phyloP scores from a whole-genome alignment of 1,139 yeast genomes.

The Blastobotrys petasosporus region DNA sequence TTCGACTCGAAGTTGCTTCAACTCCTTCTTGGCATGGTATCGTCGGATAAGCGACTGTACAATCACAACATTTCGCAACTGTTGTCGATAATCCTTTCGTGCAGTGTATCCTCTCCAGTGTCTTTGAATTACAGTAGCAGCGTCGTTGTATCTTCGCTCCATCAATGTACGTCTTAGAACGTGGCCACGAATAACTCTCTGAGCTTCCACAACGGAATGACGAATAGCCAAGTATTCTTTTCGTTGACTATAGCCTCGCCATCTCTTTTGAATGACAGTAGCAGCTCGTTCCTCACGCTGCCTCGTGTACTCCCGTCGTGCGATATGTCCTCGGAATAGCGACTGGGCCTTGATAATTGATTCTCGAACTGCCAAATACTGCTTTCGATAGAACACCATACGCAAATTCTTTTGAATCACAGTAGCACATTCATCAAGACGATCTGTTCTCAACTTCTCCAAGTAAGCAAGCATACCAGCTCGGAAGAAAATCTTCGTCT shows the following conservation, averaged over 20 bases:
- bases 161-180: slow-evolving; percentile 48
- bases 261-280: slow-evolving; percentile 59
- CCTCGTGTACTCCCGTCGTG: slow-evolving; percentile 51
- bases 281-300: slow-evolving; percentile 65
- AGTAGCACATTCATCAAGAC: slow-evolving; percentile 70
- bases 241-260: slow-evolving; percentile 62
- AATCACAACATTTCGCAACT: slow-evolving; percentile 51
- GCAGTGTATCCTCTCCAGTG: slow-evolving; percentile 54
- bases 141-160: slow-evolving; percentile 47
- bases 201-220: slow-evolving; percentile 52
- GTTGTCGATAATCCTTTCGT: slow-evolving; percentile 41
- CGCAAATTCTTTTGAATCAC: slow-evolving; percentile 82
- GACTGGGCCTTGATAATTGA: slow-evolving; percentile 59
- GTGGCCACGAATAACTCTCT: slow-evolving; percentile 63
- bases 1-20: slow-evolving; percentile 61
- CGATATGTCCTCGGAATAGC: slow-evolving; percentile 54
- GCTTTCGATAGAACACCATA: slow-evolving; percentile 56
- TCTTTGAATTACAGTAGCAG: slow-evolving; percentile 69
- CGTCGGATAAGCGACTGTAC: slow-evolving; percentile 79
- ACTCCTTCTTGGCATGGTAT: slow-evolving; percentile 61
- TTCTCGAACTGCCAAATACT: slow-evolving; percentile 49
- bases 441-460: slow-evolving; percentile 78
- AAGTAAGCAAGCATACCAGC: slow-evolving; percentile 89
- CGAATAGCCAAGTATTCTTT: slow-evolving; percentile 41
- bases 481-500: slow-evolving; percentile 83